Conservation (phyloP, 768 basidiomycete species). For the Lyophyllum atratum region DNA sequence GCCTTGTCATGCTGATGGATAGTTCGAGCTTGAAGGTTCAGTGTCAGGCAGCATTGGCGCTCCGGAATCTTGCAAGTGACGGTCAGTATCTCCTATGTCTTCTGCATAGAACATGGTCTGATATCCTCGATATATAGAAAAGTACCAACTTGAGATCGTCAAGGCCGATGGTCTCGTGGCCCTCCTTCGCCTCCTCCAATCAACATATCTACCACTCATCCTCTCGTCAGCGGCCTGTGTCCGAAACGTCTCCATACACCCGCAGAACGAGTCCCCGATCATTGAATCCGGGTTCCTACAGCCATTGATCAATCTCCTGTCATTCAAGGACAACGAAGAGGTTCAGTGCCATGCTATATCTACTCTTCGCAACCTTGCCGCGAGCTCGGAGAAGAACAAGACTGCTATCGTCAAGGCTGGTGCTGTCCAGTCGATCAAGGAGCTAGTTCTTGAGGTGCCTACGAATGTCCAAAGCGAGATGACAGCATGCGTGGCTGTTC, state of each 20-base stretch:
- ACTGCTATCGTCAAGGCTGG: constrained; percentile 97
- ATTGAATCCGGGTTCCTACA: constrained; percentile 98
- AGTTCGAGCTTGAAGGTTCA: constrained; percentile 97
- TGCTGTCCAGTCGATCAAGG: constrained; percentile 95
- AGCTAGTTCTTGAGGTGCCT: constrained; percentile 92
- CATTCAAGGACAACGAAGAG: constrained; percentile 99
- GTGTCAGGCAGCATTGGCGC: constrained; percentile 95
- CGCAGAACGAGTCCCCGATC: constrained; percentile 97
- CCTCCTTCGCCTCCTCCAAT: constrained; percentile 91
- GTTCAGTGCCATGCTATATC: constrained; percentile 99
- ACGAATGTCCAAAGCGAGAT: constrained; percentile 99
- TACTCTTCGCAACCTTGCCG: constrained; percentile 93
- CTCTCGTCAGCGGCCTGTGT: constrained; percentile 98
- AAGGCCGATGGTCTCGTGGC: constrained; percentile 92
- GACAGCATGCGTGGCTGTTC: constrained; percentile 97
- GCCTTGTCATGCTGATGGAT: constrained; percentile 95
- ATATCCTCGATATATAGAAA: constrained; percentile 58
- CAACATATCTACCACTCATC: constrained; percentile 96
- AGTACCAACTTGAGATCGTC: constrained; percentile 98
- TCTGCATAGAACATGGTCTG: not conserved
- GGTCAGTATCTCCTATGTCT: constrained; percentile 48
- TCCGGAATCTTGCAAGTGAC: constrained; percentile 96
- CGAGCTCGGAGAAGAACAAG: constrained; percentile 98
- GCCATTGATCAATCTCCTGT: constrained; percentile 92
- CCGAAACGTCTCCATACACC: constrained; percentile 98